A percentile compares a stretch with the other conserved stretches of the same genome.
Evolutionary conservation across 352 stramenopile genomes (phyloP).

Genomic region (Pythium volutum): DNA sequence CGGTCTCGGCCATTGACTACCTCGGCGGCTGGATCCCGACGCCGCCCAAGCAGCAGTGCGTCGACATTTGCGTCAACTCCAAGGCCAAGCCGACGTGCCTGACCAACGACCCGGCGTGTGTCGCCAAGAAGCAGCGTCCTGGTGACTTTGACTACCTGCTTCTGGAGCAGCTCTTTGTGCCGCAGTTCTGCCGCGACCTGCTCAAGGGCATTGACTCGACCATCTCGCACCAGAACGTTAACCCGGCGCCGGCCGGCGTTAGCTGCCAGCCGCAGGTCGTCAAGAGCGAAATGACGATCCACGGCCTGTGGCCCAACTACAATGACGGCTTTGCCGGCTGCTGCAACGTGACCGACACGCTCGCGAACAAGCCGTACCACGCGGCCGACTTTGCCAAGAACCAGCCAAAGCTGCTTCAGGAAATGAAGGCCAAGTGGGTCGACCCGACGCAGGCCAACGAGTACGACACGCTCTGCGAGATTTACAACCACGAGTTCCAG

Average conservation of each 20-base stretch:
- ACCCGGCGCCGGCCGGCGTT: constrained; percentile 51
- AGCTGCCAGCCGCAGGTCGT: constrained; percentile 37
- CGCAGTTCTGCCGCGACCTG: constrained; percentile 79
- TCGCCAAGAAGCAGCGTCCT: constrained; percentile 57
- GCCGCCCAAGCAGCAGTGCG: constrained; percentile 42
- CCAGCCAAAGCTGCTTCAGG: constrained; percentile 44
- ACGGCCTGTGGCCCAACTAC: constrained; percentile 80
- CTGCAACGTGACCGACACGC: constrained; percentile 62
- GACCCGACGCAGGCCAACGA: constrained; percentile 51
- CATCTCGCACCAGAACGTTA: constrained; percentile 77
- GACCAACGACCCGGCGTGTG: constrained; percentile 43
- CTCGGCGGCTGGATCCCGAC: constrained; percentile 50
- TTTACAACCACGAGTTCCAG: constrained; percentile 85
- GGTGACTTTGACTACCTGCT: constrained; percentile 77
- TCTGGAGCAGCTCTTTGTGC: constrained; percentile 75
- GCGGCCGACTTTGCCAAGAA: constrained; percentile 38
- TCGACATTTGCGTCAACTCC: constrained; percentile 71
- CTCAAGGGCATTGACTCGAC: constrained; percentile 66
- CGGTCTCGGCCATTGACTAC: constrained; percentile 45
- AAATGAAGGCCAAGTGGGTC: constrained; percentile 65
- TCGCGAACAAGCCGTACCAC: constrained; percentile 62
- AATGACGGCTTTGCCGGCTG: constrained; percentile 67
- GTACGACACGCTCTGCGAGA: constrained; percentile 68
- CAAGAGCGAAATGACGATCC: constrained; percentile 65
- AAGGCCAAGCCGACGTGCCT: constrained; percentile 55